Evolutionary conservation across 2,329 filamentous ascomycete species (phyloP).

Genomic region (Aspergillus flavus): DNA sequence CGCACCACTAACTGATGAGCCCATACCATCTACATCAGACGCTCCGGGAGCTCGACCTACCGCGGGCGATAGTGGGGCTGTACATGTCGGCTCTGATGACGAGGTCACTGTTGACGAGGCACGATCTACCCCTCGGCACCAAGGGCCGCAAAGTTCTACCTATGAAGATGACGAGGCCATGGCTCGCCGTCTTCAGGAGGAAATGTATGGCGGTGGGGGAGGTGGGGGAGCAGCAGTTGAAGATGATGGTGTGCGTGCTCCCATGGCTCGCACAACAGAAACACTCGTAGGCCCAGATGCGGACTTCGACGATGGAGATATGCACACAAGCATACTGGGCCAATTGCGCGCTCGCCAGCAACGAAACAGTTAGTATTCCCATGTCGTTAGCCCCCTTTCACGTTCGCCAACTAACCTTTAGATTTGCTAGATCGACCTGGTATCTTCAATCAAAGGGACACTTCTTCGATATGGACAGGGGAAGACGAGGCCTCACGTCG

Average conservation of each 20-base stretch:
- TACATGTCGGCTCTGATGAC: conserved; percentile 77
- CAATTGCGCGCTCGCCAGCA: conserved; percentile 59
- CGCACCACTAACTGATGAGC: conserved; percentile 54
- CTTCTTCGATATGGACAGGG: conserved; percentile 62
- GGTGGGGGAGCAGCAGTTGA: conserved; percentile 51
- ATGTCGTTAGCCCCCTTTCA: background rate
- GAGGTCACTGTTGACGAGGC: conserved; percentile 55
- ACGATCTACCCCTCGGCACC: conserved; percentile 29
- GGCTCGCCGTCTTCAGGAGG: conserved; percentile 87
- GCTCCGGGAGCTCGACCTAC: conserved; percentile 30
- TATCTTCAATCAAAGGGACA: conserved; percentile 69
- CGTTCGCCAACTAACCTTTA: conserved; percentile 14
- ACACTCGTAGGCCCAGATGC: conserved; percentile 77
- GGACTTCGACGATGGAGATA: conserved; percentile 57
- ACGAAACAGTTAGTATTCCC: conserved; percentile 36
- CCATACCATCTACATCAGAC: conserved; percentile 38
- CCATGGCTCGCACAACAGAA: conserved; percentile 88
- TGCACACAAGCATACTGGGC: conserved; percentile 65
- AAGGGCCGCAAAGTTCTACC: conserved; percentile 49
- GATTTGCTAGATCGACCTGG: conserved; percentile 51
- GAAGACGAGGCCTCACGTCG: conserved; percentile 52
- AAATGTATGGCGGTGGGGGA: conserved; percentile 71
- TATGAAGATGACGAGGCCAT: conserved; percentile 92
- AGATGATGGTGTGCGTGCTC: conserved; percentile 74
- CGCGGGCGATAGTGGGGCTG: conserved; percentile 59